These are phyloP conservation scores for Avena sativa DNA, from an alignment of 176 grass and related monocot genomes.

Conservation along the genomic window DNA sequence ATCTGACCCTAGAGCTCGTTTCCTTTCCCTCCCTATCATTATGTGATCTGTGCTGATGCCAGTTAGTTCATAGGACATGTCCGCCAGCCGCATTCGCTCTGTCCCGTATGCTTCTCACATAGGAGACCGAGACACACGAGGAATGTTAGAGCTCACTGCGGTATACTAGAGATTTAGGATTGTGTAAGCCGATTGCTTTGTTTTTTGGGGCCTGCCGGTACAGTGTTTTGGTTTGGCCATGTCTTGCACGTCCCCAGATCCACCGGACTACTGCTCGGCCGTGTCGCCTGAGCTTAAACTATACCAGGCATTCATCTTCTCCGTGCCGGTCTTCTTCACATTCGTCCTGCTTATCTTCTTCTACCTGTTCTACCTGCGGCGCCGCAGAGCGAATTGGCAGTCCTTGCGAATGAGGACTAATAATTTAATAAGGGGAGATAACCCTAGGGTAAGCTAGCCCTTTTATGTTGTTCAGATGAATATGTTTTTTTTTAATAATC, in stretches of 20 bases:
- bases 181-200: not conserved
- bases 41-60: not conserved
- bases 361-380: constrained; percentile 88
- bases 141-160: not conserved
- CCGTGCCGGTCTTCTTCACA: constrained; percentile 89
- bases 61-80: not conserved
- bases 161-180: not conserved
- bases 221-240: constrained; percentile 44
- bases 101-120: not conserved
- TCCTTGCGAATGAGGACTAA: constrained; percentile 69
- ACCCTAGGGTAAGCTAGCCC: constrained; percentile 57
- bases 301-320: constrained; percentile 95
- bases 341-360: constrained; percentile 81
- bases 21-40: not conserved
- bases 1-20: not conserved
- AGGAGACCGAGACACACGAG: not conserved
- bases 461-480: constrained; percentile 3
- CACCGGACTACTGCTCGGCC: constrained; percentile 74
- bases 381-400: constrained; percentile 86
- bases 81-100: not conserved
- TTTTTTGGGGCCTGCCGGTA: not conserved
- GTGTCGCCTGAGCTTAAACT: constrained; percentile 83
- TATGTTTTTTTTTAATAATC: not conserved
- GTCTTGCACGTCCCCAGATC: constrained; percentile 84
- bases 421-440: constrained; percentile 69